phyloP scores from a whole-genome alignment of 2,329 filamentous ascomycete species.

The Pseudogymnoascus sp. region DNA sequence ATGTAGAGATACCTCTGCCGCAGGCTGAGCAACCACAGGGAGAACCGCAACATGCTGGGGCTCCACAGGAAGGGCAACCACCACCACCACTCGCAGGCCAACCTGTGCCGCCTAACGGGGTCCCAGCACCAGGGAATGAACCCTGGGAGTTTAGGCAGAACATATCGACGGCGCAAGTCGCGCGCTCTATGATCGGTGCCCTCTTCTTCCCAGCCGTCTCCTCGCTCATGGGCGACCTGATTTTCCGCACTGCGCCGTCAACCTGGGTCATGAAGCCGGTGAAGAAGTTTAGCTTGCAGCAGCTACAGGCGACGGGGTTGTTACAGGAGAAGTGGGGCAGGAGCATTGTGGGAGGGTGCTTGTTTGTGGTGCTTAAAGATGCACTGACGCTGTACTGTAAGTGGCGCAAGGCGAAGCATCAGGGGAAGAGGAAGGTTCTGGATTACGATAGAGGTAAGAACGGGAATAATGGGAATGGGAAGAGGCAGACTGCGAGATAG shows the following conservation, averaged over 20 bases:
- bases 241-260: constrained; percentile 59
- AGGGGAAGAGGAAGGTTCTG: constrained; percentile 42
- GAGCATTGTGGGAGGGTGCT: constrained; percentile 77
- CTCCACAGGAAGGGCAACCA: neutral
- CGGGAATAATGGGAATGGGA: neutral
- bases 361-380: constrained; percentile 79
- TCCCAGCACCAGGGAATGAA: neutral
- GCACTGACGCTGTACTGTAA: constrained; percentile 53
- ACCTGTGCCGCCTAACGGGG: neutral
- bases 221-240: constrained; percentile 64
- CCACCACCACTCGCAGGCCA: neutral
- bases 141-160: constrained; percentile 20
- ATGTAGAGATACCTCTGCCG: neutral
- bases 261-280: constrained; percentile 50
- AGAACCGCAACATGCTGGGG: neutral
- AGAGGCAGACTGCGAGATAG: neutral
- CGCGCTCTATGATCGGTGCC: constrained; percentile 54
- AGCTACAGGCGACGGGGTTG: constrained; percentile 48
- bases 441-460: constrained; percentile 18
- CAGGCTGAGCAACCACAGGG: neutral
- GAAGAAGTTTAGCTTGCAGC: constrained; percentile 18
- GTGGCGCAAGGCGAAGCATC: constrained; percentile 50
- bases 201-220: constrained; percentile 78
- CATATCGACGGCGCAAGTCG: constrained; percentile 44
- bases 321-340: constrained; percentile 81